A percentile compares a stretch with the other conserved stretches of the same genome.
Conservation (phyloP, 1,284 basidiomycete species). For the Ustilago bromivora region DNA sequence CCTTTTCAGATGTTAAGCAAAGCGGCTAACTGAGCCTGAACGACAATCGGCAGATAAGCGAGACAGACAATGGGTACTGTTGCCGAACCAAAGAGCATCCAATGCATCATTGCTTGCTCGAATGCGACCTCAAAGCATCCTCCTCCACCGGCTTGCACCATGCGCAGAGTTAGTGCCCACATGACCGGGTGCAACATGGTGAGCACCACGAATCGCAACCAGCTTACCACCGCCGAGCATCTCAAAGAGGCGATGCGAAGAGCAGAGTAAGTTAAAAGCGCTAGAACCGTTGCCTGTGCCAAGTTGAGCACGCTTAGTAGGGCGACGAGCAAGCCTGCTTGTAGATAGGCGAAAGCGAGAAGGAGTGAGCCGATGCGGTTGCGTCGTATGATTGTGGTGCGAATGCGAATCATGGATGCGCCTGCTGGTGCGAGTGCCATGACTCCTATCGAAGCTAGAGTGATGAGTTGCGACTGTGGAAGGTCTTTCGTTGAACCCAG, state of each 20-base stretch:
- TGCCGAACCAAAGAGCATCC: constrained; percentile 26
- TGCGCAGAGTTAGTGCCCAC: constrained; percentile 12
- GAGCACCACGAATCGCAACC: not conserved
- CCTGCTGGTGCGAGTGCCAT: not conserved
- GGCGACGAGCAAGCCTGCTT: constrained; percentile 58
- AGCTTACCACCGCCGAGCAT: not conserved
- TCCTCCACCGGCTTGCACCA: not conserved
- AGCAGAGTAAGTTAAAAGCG: constrained; percentile 17
- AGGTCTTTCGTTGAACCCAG: not conserved
- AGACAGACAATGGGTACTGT: constrained; percentile 36
- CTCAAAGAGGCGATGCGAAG: constrained; percentile 18
- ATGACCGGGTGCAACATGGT: constrained; percentile 20
- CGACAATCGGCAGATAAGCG: constrained; percentile 37
- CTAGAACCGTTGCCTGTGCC: constrained; percentile 47
- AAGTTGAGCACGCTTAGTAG: constrained; percentile 62
- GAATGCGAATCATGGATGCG: constrained; percentile 10
- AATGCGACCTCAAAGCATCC: not conserved
- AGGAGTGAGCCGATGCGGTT: constrained; percentile 47
- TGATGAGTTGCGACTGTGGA: not conserved
- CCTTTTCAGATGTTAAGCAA: not conserved
- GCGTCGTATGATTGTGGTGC: constrained; percentile 3
- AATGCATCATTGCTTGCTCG: constrained; percentile 13
- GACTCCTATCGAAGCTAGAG: not conserved
- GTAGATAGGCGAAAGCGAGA: constrained; percentile 56
- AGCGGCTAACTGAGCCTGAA: constrained; percentile 32